Evolutionary conservation across 2,329 filamentous ascomycete species (phyloP).

Genomic region (Colletotrichum tabaci): DNA sequence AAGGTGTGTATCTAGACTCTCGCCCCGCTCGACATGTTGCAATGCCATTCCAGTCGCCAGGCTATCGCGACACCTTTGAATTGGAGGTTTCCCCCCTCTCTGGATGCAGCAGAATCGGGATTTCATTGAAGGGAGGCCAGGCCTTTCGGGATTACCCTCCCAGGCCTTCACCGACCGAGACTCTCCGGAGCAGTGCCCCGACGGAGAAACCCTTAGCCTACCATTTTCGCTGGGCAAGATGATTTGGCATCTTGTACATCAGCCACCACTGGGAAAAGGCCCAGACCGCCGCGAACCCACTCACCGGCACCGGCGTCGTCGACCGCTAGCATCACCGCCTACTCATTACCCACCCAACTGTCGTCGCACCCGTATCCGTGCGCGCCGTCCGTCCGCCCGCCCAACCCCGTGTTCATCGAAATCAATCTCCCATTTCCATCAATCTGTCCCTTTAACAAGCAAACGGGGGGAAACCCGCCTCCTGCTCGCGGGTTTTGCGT

Average conservation of each 20-base stretch:
- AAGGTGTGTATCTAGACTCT: neutral
- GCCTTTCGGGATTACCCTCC: neutral
- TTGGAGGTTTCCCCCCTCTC: neutral
- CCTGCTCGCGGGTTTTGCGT: neutral
- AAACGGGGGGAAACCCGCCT: neutral
- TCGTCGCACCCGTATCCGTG: neutral
- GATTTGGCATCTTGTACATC: neutral
- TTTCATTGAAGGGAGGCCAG: neutral
- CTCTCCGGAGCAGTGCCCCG: neutral
- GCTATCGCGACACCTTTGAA: conserved; percentile 5
- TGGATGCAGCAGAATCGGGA: conserved; percentile 2
- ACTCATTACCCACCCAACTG: neutral
- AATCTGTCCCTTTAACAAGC: neutral
- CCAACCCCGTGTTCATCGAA: neutral
- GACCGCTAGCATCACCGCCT: conserved; percentile 15
- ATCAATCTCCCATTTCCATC: neutral
- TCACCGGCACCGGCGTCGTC: conserved; percentile 12
- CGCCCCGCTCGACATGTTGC: neutral
- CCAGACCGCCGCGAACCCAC: conserved; percentile 4
- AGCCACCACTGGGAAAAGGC: neutral
- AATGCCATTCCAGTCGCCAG: conserved; percentile 3
- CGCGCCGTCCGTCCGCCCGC: neutral
- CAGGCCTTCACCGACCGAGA: neutral
- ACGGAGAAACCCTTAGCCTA: neutral
- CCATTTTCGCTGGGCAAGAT: neutral